Conservation (phyloP, 768 basidiomycete genomes). For the Pisolithus sp. region DNA sequence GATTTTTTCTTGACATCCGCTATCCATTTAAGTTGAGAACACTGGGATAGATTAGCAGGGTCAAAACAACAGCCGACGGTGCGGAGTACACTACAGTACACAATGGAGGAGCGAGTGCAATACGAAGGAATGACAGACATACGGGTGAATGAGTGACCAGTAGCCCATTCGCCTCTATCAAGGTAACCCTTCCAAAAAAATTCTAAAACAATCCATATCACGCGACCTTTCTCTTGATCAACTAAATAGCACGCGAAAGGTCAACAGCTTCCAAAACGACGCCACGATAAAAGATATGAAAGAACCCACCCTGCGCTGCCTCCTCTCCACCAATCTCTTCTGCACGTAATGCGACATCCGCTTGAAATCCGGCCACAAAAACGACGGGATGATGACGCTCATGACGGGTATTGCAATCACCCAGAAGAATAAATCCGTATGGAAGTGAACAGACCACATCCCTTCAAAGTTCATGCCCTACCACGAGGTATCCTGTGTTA, state of each 20-base stretch:
- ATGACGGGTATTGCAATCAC: slow-evolving; percentile 55
- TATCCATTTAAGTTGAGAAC: too few relatives aligned
- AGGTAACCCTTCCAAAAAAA: too few relatives aligned
- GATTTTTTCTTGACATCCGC: too few relatives aligned
- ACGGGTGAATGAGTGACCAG: too few relatives aligned
- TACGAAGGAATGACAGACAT: too few relatives aligned
- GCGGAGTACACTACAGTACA: too few relatives aligned
- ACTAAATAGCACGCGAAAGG: neutral
- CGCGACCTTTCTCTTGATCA: too few relatives aligned
- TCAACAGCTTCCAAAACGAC: neutral
- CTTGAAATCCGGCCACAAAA: slow-evolving; percentile 46
- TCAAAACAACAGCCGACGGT: too few relatives aligned
- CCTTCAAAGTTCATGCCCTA: slow-evolving; percentile 62
- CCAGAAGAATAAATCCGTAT: slow-evolving; percentile 58
- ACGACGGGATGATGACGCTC: slow-evolving; percentile 45
- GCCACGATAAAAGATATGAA: neutral
- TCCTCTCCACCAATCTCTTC: slow-evolving; percentile 33
- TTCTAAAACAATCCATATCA: neutral
- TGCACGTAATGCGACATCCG: slow-evolving; percentile 39
- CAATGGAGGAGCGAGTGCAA: too few relatives aligned
- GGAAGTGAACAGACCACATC: slow-evolving; percentile 44
- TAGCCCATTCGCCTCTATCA: too few relatives aligned
- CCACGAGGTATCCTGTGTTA: slow-evolving; percentile 9
- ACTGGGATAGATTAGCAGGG: too few relatives aligned
- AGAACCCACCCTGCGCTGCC: slow-evolving; percentile 26